A percentile compares a stretch with the other conserved stretches of the same genome.
Conservation (phyloP, 768 basidiomycete species). For the Boletus subparvulus region DNA sequence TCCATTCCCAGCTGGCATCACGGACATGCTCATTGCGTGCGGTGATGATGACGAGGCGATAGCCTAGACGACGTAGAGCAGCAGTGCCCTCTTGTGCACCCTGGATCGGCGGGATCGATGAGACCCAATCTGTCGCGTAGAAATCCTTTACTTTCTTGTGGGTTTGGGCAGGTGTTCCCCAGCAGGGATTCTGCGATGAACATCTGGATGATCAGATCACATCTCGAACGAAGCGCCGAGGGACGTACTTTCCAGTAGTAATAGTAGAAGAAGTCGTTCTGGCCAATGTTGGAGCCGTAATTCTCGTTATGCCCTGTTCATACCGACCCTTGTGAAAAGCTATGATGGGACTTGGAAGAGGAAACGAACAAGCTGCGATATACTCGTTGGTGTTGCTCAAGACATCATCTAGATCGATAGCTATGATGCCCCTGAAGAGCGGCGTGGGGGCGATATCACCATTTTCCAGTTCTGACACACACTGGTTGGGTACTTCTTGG, state of each 20-base stretch:
- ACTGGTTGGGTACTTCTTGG: background rate
- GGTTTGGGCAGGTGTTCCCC: conserved; percentile 62
- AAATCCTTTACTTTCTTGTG: conserved; percentile 57
- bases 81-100: conserved; percentile 61
- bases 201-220: background rate
- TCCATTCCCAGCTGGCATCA: conserved; percentile 65
- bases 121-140: conserved; percentile 52
- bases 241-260: conserved; percentile 69
- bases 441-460: background rate
- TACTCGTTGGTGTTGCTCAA: conserved; percentile 59
- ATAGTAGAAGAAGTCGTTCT: conserved; percentile 66
- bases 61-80: conserved; percentile 60
- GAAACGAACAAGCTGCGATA: conserved; percentile 51
- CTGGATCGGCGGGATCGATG: conserved; percentile 49
- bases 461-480: background rate
- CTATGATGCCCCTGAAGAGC: conserved; percentile 44
- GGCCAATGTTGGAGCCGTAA: conserved; percentile 53
- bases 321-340: background rate
- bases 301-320: conserved; percentile 62
- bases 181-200: conserved; percentile 45
- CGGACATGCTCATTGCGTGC: conserved; percentile 59
- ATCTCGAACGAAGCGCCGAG: background rate
- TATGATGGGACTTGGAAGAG: background rate
- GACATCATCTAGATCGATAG: conserved; percentile 70
- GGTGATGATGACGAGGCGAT: conserved; percentile 70